phyloP scores from a whole-genome alignment of 495 filamentous ascomycete genomes.

The Podospora pseudocomata region DNA sequence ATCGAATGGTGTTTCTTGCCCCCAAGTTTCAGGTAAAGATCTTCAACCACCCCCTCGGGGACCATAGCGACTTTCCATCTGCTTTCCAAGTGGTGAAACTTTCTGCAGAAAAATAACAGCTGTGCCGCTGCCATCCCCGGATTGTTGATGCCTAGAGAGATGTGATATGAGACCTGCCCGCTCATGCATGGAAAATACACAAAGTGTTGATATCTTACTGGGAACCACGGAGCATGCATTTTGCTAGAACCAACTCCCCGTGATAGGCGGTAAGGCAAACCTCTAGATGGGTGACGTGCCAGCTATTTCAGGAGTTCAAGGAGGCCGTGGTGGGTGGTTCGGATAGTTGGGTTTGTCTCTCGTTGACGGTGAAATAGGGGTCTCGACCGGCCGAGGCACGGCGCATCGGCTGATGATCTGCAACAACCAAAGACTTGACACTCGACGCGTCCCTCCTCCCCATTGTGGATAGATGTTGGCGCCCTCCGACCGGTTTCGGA shows the following conservation, averaged over 20 bases:
- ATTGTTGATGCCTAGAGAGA: not conserved
- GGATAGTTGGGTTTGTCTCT: not conserved
- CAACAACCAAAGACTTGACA: not conserved
- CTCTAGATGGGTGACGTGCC: not conserved
- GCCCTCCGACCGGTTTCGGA: not conserved
- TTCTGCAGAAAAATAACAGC: not conserved
- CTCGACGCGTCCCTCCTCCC: not conserved
- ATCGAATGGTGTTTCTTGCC: not conserved
- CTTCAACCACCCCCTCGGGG: not conserved
- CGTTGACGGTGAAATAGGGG: not conserved
- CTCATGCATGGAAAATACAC: not conserved
- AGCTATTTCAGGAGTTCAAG: not conserved
- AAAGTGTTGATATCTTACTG: not conserved
- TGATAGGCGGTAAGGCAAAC: not conserved
- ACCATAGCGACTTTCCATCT: not conserved
- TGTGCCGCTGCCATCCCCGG: not conserved
- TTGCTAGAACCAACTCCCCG: not conserved
- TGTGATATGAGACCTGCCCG: not conserved
- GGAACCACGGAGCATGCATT: not conserved
- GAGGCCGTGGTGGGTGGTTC: not conserved
- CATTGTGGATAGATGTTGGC: not conserved
- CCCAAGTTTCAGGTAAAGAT: not conserved
- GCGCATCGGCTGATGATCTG: conserved; percentile 1
- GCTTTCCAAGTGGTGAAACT: not conserved
- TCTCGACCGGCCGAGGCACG: not conserved